Base-by-base conservation (phyloP, 2,329 filamentous ascomycete species). In the Cladosporium sp. region DNA sequence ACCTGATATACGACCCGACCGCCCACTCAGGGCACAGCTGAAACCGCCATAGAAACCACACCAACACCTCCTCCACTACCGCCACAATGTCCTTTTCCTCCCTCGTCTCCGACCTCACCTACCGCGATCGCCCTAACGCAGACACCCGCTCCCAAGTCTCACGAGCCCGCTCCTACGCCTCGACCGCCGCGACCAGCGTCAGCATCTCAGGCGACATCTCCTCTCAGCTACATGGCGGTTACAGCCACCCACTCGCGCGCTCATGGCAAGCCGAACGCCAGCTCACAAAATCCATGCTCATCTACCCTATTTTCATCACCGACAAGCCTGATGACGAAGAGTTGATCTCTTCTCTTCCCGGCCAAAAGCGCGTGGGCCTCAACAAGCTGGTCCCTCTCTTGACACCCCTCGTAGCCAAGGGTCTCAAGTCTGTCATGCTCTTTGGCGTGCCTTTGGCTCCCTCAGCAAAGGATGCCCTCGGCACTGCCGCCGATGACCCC, bases 271-370 rank as follows among this genome's bases (percentile, higher is more conserved):
- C 74, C 2, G 74, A 77, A 62, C 67, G 74, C 41, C 74, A 77
- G 57, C 64, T 77, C 59, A 77, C 74, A 52, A 77, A 77, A 67
- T 93, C 91, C 32, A 97, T 97, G 93, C 85, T 98, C 63, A 96
- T 98, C 64, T 97, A 94, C 72, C 93, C 93, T 11, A 79, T 98
- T 58, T 98, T 98, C 75, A 82, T 98, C 57, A 95, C 93, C 62
- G 93, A 98, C 70, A 82, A 88, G 64, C 87, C 92, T 30, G 88
- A 97, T 63, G 92, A 97, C 73, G 88, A 96, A 73, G 86, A 85
- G 12, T 78, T 86, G 13, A 94, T 98, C 51, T 85, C 91, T 43
- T 95, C 91, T 16, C 80, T 98, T 3, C 93, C 93, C 1, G 89
- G 90, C 67, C 92, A 97, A 70, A 77, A 85, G 70, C 91, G 92